These are phyloP conservation scores for Hyphochytrium catenoides DNA, from an alignment of 352 stramenopile genomes.

Conservation along the genomic window DNA sequence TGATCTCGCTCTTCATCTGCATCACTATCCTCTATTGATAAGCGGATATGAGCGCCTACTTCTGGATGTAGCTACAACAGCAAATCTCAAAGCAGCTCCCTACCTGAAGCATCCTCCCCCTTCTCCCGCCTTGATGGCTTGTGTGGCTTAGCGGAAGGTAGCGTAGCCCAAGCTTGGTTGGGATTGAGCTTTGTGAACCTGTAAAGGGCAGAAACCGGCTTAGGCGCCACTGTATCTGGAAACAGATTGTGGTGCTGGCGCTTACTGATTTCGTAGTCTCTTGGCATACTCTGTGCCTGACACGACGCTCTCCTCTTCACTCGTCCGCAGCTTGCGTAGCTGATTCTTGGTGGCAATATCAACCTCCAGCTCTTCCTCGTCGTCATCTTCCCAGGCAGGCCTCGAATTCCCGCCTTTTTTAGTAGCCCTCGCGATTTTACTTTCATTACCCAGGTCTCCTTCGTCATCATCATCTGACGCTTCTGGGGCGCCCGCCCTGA, in stretches of 20 bases:
- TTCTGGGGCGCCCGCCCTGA: too few species aligned
- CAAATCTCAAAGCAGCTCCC: neutral
- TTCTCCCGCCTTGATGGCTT: too few species aligned
- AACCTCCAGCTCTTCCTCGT: conserved; percentile 41
- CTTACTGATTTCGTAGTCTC: conserved; percentile 52
- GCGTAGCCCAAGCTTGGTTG: too few species aligned
- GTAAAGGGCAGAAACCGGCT: too few species aligned
- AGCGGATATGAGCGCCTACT: conserved; percentile 6
- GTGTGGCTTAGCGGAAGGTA: too few species aligned
- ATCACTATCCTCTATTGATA: conserved; percentile 20
- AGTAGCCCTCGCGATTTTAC: too few species aligned
- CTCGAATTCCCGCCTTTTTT: neutral
- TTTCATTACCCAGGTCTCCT: conserved; percentile 3
- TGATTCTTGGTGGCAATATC: conserved; percentile 33
- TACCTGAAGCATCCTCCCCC: too few species aligned
- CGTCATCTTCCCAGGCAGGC: conserved; percentile 59
- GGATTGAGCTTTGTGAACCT: too few species aligned
- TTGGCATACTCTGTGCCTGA: conserved; percentile 39
- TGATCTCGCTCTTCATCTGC: conserved; percentile 26
- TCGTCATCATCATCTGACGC: neutral
- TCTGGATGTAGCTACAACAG: conserved; percentile 9
- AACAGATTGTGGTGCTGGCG: neutral
- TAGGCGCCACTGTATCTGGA: too few species aligned
- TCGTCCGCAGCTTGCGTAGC: conserved; percentile 55
- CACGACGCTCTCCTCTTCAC: conserved; percentile 29